These are phyloP conservation scores for Coemansia sp. DNA, from an alignment of 192 early-diverging fungal genomes.

Conservation along the genomic window DNA sequence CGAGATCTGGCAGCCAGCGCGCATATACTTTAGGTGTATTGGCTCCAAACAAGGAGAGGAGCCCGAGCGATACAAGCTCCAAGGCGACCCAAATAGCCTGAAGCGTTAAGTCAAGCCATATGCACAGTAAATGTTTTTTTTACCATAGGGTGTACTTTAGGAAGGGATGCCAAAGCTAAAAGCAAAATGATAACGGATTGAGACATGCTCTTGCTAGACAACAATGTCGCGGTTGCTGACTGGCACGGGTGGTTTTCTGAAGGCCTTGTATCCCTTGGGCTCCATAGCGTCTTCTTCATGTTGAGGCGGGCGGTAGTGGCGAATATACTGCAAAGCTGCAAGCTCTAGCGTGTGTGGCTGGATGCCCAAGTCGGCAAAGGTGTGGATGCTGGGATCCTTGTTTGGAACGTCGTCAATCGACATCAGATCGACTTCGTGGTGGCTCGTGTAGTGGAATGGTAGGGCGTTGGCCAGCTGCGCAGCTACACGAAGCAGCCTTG, in stretches of 20 bases:
- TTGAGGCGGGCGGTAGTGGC: conserved; percentile 74
- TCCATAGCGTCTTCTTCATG: conserved; percentile 52
- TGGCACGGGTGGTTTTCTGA: conserved; percentile 40
- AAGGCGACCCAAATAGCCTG: conserved; percentile 16
- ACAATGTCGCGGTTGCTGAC: conserved; percentile 50
- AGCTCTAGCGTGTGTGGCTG: conserved; percentile 77
- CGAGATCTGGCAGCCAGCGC: conserved; percentile 28
- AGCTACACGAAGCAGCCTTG: conserved; percentile 63
- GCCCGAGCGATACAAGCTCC: conserved; percentile 43
- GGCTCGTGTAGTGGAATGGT: conserved; percentile 73
- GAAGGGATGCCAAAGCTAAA: not conserved
- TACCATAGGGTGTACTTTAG: not conserved
- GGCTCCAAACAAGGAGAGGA: conserved; percentile 41
- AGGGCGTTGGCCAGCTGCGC: conserved; percentile 63
- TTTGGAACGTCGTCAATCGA: conserved; percentile 68
- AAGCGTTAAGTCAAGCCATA: conserved; percentile 3
- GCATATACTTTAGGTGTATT: conserved; percentile 39
- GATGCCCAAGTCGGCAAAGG: conserved; percentile 84
- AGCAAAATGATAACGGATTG: not conserved
- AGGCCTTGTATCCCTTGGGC: conserved; percentile 50
- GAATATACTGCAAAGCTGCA: conserved; percentile 75
- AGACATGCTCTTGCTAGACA: conserved; percentile 9
- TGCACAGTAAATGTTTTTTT: not conserved
- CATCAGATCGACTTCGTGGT: conserved; percentile 86
- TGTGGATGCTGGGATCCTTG: conserved; percentile 60